Percentiles rank a stretch among this genome's conserved stretches.
phyloP scores from a whole-genome alignment of 2,329 filamentous ascomycete genomes.

The Cladosporium cucumerinum region DNA sequence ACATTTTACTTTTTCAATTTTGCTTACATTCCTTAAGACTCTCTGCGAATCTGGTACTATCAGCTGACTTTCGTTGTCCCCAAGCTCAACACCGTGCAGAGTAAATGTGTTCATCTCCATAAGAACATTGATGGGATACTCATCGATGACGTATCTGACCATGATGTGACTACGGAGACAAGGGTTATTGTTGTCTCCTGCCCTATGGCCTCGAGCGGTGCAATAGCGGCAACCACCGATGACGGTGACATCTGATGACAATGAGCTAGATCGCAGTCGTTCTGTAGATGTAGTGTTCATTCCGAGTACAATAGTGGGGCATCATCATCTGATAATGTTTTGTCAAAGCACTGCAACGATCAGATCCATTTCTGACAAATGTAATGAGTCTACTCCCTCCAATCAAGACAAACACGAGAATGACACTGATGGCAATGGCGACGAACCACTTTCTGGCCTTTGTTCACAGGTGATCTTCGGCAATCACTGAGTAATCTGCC shows the following conservation, averaged over 20 bases:
- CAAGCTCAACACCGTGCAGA: neutral
- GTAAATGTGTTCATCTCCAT: neutral
- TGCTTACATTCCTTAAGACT: too few species aligned
- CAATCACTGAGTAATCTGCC: too few species aligned
- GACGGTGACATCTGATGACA: neutral
- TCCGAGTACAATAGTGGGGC: too few species aligned
- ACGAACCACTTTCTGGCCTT: too few species aligned
- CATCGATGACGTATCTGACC: neutral
- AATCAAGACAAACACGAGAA: too few species aligned
- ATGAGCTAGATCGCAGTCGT: neutral
- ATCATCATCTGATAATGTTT: neutral
- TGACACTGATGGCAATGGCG: too few species aligned
- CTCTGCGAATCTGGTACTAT: too few species aligned
- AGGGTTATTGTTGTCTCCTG: neutral
- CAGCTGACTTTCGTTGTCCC: neutral
- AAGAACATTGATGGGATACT: neutral
- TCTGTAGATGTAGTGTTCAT: too few species aligned
- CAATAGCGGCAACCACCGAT: neutral
- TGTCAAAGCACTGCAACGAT: neutral
- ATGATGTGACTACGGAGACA: neutral
- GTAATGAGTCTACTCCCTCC: too few species aligned
- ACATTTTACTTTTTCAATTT: too few species aligned
- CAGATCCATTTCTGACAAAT: too few species aligned
- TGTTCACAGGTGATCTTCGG: too few species aligned
- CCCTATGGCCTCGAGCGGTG: neutral